Evolutionary conservation across 1,139 yeast species (phyloP).

Genomic region (Diutina pseudorugosa): DNA sequence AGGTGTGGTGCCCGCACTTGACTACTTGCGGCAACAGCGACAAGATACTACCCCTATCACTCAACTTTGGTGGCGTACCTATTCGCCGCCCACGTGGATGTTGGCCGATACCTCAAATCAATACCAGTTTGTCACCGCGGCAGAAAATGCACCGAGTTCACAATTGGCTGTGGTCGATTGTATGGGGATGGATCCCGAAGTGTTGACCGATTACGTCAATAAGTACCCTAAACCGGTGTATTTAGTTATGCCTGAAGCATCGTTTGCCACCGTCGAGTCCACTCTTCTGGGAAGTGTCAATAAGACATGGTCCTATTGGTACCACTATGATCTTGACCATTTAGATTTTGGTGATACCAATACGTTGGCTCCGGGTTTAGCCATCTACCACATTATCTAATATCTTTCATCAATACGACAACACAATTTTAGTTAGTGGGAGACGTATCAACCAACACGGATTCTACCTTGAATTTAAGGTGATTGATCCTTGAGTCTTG

Average conservation of each 20-base stretch:
- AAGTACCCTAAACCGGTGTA: constrained; percentile 13
- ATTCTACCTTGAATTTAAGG: no score
- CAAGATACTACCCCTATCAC: constrained; percentile 10
- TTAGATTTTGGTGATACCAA: constrained; percentile 35
- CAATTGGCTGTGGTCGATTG: constrained; percentile 20
- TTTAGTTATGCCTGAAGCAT: constrained; percentile 38
- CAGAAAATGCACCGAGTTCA: constrained; percentile 6
- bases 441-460: no score
- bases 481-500: no score
- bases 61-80: constrained; percentile 88
- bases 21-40: constrained; percentile 11
- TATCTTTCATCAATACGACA: neutral
- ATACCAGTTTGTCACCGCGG: constrained; percentile 12
- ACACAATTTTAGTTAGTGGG: no score
- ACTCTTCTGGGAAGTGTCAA: constrained; percentile 12
- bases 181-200: constrained; percentile 17
- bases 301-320: constrained; percentile 29
- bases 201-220: neutral
- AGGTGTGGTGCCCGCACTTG: constrained; percentile 67
- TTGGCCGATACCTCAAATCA: constrained; percentile 28
- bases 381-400: constrained; percentile 29
- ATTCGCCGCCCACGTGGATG: constrained; percentile 87
- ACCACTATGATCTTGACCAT: constrained; percentile 60
- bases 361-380: constrained; percentile 50
- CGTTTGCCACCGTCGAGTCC: constrained; percentile 18